Evolutionary conservation across 352 stramenopile species (phyloP).

Genomic region (Pythium biforme): DNA sequence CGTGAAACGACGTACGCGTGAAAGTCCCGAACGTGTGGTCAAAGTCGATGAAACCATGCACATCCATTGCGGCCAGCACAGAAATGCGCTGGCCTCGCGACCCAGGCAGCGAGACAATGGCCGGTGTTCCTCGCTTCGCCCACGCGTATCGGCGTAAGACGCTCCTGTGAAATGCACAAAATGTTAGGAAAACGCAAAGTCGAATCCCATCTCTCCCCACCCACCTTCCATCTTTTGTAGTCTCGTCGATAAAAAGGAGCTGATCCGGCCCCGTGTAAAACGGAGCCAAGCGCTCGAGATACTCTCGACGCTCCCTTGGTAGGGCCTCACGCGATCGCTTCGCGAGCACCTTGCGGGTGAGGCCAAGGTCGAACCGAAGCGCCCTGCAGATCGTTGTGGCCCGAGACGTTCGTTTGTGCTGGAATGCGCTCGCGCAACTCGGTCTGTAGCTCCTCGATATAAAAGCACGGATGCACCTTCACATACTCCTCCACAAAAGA

Average conservation of each 20-base stretch:
- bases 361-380: constrained; percentile 19
- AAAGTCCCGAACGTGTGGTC: constrained; percentile 24
- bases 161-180: constrained; percentile 7
- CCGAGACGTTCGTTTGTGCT: constrained; percentile 5
- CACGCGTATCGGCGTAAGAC: constrained; percentile 18
- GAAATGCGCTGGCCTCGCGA: constrained; percentile 20
- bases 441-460: constrained; percentile 1
- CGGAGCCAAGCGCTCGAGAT: not conserved
- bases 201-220: not conserved
- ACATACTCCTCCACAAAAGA: constrained; percentile 7
- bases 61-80: constrained; percentile 24
- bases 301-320: constrained; percentile 11
- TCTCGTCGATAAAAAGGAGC: constrained; percentile 23
- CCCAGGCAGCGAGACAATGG: constrained; percentile 17
- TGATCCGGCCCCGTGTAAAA: constrained; percentile 24
- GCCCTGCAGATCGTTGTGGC: constrained; percentile 22
- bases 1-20: constrained; percentile 21
- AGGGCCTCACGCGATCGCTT: constrained; percentile 15
- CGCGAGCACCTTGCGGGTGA: constrained; percentile 22
- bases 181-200: not conserved
- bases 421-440: not conserved
- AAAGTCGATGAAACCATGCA: constrained; percentile 21
- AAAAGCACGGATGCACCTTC: constrained; percentile 8
- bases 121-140: constrained; percentile 13
- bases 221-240: constrained; percentile 18